Base-by-base conservation (phyloP, 208 protist species). In the Trypanosoma caninum region DNA sequence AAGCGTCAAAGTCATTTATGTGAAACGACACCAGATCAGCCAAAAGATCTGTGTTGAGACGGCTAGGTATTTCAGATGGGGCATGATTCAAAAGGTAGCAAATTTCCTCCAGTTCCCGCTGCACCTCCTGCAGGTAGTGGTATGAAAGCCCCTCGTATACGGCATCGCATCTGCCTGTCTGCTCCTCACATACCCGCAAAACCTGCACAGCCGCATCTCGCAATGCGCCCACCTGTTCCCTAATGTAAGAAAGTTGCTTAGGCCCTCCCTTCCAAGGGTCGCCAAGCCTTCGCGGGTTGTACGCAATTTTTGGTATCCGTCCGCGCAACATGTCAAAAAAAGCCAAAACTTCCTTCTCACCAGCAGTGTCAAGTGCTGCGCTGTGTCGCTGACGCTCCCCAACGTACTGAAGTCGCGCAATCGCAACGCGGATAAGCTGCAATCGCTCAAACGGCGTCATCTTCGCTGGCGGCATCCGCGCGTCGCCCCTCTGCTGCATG, bases 1-100 rank as follows among this genome's bases (percentile, higher is more conserved):
- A 87, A 18, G 83, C 72, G 59, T 95, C 86, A 70, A 91, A 91
- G 44, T 93, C 89, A 30, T 76, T 73, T 45, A 87, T 82, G 65
- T 95, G 86, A 34, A 87, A 73, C 1, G 85, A 76, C 0, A 92
- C 82, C 47, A 89, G 65, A 61, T 95, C 84, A 8, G 65, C 40
- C 20, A 95, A 72, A 16, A 91, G 71, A 10, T 84, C 77, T 11
- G 62, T 79, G 70, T 91, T 80, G 20, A 90, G 64, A 45, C 80
- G 84, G 55, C 76, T 88, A 18, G 62, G 62, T 75, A 82, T 72
- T 25, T 87, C 70, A 9, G 45, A 72, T 14, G 75, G 69, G 10
- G 61, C 44, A 38, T 63, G 23, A 25, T 58, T 35, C 40, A 95
- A 59, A 37, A 95, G 70, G 18, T 66, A 31, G n/a, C 65, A 47